phyloP scores from a whole-genome alignment of 192 early-diverging fungal species.

The Neocallimastix lanati region DNA sequence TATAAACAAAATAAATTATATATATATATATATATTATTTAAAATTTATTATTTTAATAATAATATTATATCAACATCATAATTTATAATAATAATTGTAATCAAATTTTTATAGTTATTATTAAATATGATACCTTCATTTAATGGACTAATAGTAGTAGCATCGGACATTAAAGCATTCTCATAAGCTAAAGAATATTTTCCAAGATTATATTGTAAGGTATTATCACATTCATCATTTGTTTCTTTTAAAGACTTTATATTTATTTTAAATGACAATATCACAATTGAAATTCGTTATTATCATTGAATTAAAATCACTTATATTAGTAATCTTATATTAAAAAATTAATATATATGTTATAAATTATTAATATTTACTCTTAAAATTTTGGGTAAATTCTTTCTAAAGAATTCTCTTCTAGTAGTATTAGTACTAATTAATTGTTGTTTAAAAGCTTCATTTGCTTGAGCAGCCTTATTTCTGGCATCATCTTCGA shows the following conservation, averaged over 20 bases:
- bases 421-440: conserved; percentile 51
- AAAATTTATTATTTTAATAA: no score
- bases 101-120: no score
- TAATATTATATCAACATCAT: no score
- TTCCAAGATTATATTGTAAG: conserved; percentile 56
- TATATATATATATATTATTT: no score
- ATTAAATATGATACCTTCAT: no score
- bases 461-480: conserved; percentile 70
- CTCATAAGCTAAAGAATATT: conserved; percentile 67
- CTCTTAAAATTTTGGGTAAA: conserved; percentile 65
- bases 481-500: conserved; percentile 71
- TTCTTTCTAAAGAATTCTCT: conserved; percentile 63
- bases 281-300: no score
- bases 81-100: no score
- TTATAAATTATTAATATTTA: conserved; percentile 10
- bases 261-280: conserved; percentile 4
- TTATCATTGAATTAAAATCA: no score
- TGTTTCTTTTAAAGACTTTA: conserved; percentile 50
- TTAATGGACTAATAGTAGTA: conserved; percentile 39
- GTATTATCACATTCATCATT: conserved; percentile 70
- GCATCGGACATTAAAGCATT: conserved; percentile 57
- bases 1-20: not conserved
- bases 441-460: conserved; percentile 62
- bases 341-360: not conserved
- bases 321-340: no score